Percentiles rank a stretch among this genome's conserved stretches.
Conservation (phyloP, 352 stramenopile species). For the Phytophthora idaei region DNA sequence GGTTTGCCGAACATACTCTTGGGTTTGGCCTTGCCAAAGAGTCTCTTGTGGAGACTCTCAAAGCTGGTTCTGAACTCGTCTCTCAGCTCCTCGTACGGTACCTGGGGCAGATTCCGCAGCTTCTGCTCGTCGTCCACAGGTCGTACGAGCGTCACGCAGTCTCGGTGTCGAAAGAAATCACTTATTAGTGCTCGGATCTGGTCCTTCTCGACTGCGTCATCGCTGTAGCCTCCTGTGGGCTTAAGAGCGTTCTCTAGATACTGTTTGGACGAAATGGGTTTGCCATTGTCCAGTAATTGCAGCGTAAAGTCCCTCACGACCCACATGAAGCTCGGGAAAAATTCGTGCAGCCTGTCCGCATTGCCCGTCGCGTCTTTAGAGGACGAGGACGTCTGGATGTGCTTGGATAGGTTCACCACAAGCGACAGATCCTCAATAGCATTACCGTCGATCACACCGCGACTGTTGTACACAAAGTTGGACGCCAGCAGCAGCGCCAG, state of each 20-base stretch:
- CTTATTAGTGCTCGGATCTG: constrained; percentile 79
- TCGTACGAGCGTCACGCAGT: constrained; percentile 91
- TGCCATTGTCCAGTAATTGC: constrained; percentile 85
- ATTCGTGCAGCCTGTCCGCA: constrained; percentile 62
- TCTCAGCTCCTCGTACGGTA: constrained; percentile 78
- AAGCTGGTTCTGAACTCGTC: constrained; percentile 84
- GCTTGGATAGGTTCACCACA: constrained; percentile 91
- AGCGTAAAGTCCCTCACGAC: constrained; percentile 92
- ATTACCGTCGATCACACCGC: constrained; percentile 89
- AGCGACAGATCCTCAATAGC: constrained; percentile 91
- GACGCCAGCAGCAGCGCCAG: constrained; percentile 85
- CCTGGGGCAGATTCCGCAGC: constrained; percentile 67
- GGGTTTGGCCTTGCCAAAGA: constrained; percentile 82
- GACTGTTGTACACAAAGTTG: constrained; percentile 92
- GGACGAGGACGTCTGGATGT: constrained; percentile 78
- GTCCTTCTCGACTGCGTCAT: constrained; percentile 79
- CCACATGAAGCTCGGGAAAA: constrained; percentile 91
- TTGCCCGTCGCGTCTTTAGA: constrained; percentile 38
- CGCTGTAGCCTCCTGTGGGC: constrained; percentile 75
- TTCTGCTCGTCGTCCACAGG: constrained; percentile 88
- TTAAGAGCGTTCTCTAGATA: constrained; percentile 91
- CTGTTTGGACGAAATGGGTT: constrained; percentile 87
- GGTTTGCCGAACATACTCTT: constrained; percentile 89
- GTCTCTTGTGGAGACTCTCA: constrained; percentile 61
- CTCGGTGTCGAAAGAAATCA: constrained; percentile 86